Evolutionary conservation across 371 early-diverging fungal genomes (phyloP), one percentile per base, ranked within the genome.

Genomic region (Mortierella sp.): DNA sequence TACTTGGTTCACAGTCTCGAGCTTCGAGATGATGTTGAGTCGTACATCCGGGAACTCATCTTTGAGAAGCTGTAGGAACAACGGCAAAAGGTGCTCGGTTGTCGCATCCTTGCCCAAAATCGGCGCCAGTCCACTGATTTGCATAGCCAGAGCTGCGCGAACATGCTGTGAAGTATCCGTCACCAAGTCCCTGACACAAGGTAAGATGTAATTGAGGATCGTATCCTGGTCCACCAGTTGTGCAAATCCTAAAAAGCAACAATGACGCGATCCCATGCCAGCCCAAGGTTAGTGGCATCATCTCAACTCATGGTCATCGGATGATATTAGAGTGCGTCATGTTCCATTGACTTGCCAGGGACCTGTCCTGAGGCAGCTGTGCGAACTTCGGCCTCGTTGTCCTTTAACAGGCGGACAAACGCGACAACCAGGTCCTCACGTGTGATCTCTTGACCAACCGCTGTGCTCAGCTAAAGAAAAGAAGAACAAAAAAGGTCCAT

Each of bases 21-120:
- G 87, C 82, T 95, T 96, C 13, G 97, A 96, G 65, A 99, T 99
- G 62, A 99, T 93, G 82, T 97, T 97, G 54, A 99, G 88, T 52
- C 99, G 93, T 55, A 99, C 99, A 61, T 99, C 99, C 14, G 97
- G 92, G 79, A 95, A 93, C 65, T 96, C 96, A 74, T 99, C 99
- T 82, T 97, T 99, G 61, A 99, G 86, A 58, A 96, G 89, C 54
- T 93, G 94, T 76, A 99, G 83, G 81, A 99, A 96, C 60, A 97
- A 83, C 7, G 98, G 98, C 57, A 98, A 81, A 57, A 99, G 85
- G 63, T 94, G 93, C 80, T 98, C 96, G 67, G 94, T 95, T 24
- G 98, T 97, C 87, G 91, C 88, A 58, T 96, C 95, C 82, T 95
- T 95, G 57, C 97, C 98, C 51, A 99, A 88, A 53, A 96, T 90